Base-by-base conservation (phyloP, 306 rosid species). In the Cotoneaster glaucophyllus region DNA sequence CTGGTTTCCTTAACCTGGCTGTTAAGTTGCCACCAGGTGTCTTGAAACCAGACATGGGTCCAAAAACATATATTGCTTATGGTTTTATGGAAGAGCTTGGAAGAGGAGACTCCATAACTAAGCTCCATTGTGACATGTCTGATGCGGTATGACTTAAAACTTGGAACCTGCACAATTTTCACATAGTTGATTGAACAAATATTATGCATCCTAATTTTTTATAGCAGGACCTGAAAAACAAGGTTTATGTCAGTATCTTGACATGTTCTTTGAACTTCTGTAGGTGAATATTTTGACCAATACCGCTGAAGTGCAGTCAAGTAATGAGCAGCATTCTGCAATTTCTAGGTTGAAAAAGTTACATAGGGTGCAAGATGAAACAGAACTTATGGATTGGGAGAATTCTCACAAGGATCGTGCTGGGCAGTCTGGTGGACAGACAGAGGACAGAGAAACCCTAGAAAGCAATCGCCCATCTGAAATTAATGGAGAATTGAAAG, bases 51-150 rank as follows among this genome's bases (percentile, higher is more conserved):
- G 98, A 93, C 87, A 45, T 93, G 93, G 98, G 98, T 81, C 98
- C 96, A 71, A 93, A 93, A 85, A 87, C 98, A 41, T 93, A 93
- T 61, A 90, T 87, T 68, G 98, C 94, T 61, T 93, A 90, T 81
- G 98, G 98, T 77, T 50, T 83, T 31, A 81, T 68, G 81, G 86
- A 87, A 85, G 98, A 93, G 77, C 91, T 93, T 77, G 97, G 98
- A 74, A 83, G 98, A 85, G 94, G 98, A 64, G 98, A 93, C 79
- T 93, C 98, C 18, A 96, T 93, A 67, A 90, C 98, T 62, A 93
- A 93, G 84, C 94, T 90, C 78, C 98, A 93, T 63, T 93, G 96
- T 73, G 98, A 93, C 74, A 87, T 93, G 93, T 90, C 98, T 48
- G 96, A 93, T 75, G 98, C 98, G 80, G 96, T 93, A 90, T 80